phyloP scores from a whole-genome alignment of 345 rosid species.

The Aurinia saxatilis region DNA sequence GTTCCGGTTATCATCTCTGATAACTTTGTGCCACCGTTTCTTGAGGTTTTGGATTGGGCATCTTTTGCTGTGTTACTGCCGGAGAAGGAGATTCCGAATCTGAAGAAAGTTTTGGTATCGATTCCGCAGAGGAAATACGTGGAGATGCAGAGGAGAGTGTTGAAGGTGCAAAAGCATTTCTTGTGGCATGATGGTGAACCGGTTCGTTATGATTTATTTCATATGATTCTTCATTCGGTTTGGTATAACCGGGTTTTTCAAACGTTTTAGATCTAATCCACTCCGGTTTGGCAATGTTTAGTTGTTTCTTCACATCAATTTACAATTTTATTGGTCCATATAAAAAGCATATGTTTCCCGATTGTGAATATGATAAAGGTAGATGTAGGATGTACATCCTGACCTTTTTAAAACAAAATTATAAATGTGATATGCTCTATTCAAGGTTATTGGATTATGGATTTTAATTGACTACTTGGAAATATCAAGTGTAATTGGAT shows the following conservation, averaged over 20 bases:
- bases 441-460: too few species aligned
- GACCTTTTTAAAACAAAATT: too few species aligned
- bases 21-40: conserved; percentile 75
- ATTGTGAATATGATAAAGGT: too few species aligned
- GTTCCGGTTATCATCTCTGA: conserved; percentile 83
- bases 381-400: too few species aligned
- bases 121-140: conserved; percentile 57
- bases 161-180: conserved; percentile 71
- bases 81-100: conserved; percentile 67
- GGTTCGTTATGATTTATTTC: conserved; percentile 60
- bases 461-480: too few species aligned
- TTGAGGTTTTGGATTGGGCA: conserved; percentile 73
- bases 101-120: conserved; percentile 53
- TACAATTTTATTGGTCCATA: not conserved
- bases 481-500: too few species aligned
- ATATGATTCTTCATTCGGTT: conserved; percentile 78
- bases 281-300: not conserved
- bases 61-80: conserved; percentile 60
- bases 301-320: not conserved
- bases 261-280: conserved; percentile 9
- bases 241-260: conserved; percentile 73
- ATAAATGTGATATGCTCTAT: too few species aligned
- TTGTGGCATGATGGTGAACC: conserved; percentile 70
- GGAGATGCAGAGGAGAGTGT: conserved; percentile 55
- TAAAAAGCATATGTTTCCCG: too few species aligned